Evolutionary conservation across 2,329 filamentous ascomycete genomes (phyloP), one percentile per base, ranked within the genome.

Genomic region (Nothophaeocryptopus gaeumannii): DNA sequence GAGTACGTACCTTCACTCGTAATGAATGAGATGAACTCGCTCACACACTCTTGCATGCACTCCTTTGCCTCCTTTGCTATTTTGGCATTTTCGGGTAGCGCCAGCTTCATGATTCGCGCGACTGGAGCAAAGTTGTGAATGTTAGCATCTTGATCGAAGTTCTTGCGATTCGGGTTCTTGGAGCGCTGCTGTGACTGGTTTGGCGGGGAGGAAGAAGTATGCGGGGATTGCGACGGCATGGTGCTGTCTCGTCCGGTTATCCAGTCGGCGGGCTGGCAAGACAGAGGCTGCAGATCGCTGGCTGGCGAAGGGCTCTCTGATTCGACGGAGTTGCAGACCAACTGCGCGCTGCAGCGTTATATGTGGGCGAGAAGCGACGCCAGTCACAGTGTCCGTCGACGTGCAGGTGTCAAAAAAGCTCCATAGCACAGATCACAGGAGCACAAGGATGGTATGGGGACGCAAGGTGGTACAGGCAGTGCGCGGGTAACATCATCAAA

Each of bases 1-100:
- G 29, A 34, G 44, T 57, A 76, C 86, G 68, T 72, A 96, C 93
- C 93, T 80, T 99, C 93, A 71, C 92, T 97, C 32, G 93, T 99
- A 69, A 99, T 97, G 78, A 99, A 99, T 5, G 89, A 96, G 77
- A 99, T 99, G 73, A 99, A 99, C 75, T 99, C 93, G 83, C 91
- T 96, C 51, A 99, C 93, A 68, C 93, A 99, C 73, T 99, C 93
- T 72, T 99, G 93, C 93, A 99, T 97, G 74, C 93, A 99, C 71
- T 99, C 93, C 72, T 99, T 99, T 48, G 93, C 93, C 70, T 99
- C 93, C 70, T 99, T 99, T 26, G 67, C 66, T 41, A 99, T 99
- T 75, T 99, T 99, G 61, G 93, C 93, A 68, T 99, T 99, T 60
- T 99, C 93, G 44, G 93, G 93, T 41, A 99, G 79, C 5, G 93